These are phyloP conservation scores for Lachnellula subtilissima DNA, from an alignment of 2,329 filamentous ascomycete species.

Conservation along the genomic window DNA sequence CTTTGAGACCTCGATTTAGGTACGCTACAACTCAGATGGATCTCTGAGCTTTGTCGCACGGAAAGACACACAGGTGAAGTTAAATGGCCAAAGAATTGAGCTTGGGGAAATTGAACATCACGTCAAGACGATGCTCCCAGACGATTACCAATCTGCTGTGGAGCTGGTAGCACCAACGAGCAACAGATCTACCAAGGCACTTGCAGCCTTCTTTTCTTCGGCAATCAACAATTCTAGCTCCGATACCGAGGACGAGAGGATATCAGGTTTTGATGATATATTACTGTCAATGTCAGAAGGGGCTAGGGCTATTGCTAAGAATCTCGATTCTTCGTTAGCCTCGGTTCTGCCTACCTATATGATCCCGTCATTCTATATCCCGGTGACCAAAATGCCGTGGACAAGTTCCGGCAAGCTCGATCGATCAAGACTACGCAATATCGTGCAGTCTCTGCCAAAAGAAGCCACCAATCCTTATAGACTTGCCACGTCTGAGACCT, in stretches of 20 bases:
- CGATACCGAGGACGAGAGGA: not conserved
- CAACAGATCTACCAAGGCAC: not conserved
- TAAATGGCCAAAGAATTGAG: conserved; percentile 43
- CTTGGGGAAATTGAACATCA: conserved; percentile 40
- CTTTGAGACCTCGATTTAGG: too few species aligned
- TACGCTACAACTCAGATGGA: conserved; percentile 6
- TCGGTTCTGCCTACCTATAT: conserved; percentile 28
- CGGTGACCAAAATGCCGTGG: conserved; percentile 27
- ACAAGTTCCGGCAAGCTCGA: conserved; percentile 32
- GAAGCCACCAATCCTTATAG: not conserved
- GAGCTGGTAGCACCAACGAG: conserved; percentile 1
- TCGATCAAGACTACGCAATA: conserved; percentile 32
- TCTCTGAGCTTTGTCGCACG: conserved; percentile 45
- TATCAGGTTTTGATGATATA: not conserved
- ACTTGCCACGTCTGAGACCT: not conserved
- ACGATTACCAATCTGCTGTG: conserved; percentile 1
- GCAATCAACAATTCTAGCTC: not conserved
- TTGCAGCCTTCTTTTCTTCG: conserved; percentile 2
- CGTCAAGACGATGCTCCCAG: not conserved
- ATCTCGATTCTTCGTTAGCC: conserved; percentile 4
- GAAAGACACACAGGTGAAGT: conserved; percentile 46
- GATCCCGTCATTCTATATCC: conserved; percentile 32
- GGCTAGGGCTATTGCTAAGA: not conserved
- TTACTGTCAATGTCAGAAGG: conserved; percentile 1
- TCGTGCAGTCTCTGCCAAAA: conserved; percentile 6